Conservation (phyloP, 768 basidiomycete species). For the Lactarius tabidus region DNA sequence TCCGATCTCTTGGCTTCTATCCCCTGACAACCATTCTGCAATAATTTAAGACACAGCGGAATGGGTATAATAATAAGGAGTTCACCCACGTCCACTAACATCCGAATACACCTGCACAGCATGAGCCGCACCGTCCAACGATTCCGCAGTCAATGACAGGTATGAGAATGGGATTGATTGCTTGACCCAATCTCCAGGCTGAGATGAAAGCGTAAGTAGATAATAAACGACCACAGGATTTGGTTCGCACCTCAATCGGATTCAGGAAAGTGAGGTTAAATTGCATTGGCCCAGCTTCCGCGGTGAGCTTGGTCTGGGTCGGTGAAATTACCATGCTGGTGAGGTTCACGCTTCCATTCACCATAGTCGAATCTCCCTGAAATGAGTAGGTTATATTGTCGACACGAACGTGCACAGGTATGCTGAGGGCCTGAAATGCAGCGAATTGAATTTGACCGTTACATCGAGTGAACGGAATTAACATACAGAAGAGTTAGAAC, state of each 20-base stretch:
- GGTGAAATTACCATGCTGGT: constrained; percentile 33
- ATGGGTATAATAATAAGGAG: too few species aligned
- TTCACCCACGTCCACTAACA: too few species aligned
- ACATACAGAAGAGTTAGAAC: background rate
- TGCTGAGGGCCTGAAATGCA: constrained; percentile 12
- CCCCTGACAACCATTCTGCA: too few species aligned
- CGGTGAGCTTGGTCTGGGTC: constrained; percentile 34
- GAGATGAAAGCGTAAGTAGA: too few species aligned
- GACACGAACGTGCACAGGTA: constrained; percentile 16
- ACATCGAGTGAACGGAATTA: background rate
- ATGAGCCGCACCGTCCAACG: too few species aligned
- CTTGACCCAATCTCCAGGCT: too few species aligned
- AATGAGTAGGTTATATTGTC: constrained; percentile 24
- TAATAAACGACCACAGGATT: background rate
- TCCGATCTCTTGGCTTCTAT: too few species aligned
- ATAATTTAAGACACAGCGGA: too few species aligned
- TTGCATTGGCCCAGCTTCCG: constrained; percentile 36
- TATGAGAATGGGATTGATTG: too few species aligned
- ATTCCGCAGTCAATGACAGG: too few species aligned
- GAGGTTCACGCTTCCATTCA: constrained; percentile 23
- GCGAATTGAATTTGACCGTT: background rate
- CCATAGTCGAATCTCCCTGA: constrained; percentile 11
- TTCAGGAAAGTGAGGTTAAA: constrained; percentile 38
- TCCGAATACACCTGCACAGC: too few species aligned
- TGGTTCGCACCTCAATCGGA: constrained; percentile 36